phyloP scores from a whole-genome alignment of 345 rosid genomes.

The Sonneratia caseolaris region DNA sequence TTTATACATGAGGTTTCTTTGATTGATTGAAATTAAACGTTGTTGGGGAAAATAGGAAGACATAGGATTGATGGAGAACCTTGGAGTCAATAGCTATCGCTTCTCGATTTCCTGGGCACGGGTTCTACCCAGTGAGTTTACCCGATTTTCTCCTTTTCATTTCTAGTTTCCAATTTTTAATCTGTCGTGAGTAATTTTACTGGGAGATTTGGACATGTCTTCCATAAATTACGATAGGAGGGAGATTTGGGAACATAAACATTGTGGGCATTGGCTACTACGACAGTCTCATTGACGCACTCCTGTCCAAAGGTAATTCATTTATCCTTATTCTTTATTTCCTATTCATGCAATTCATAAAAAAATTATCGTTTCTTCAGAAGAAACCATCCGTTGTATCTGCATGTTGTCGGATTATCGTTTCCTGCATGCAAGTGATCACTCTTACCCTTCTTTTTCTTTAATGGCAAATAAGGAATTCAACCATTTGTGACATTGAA shows the following conservation, averaged over 20 bases:
- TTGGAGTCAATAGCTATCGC: constrained; percentile 60
- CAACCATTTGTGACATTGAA: constrained; percentile 66
- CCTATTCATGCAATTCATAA: not conserved
- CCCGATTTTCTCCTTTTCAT: not conserved
- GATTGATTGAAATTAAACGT: no score
- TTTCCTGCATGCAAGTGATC: no score
- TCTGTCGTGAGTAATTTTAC: not conserved
- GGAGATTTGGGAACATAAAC: constrained; percentile 59
- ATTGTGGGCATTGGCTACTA: constrained; percentile 47
- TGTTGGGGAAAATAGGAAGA: constrained; percentile 38
- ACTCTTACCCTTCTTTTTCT: not conserved
- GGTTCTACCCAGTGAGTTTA: constrained; percentile 56
- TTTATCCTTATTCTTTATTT: not conserved
- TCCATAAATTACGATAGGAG: constrained; percentile 27
- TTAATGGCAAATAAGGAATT: constrained; percentile 39
- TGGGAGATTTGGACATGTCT: no score
- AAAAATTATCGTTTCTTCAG: no score
- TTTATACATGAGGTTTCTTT: no score
- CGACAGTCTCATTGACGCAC: constrained; percentile 46
- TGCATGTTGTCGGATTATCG: no score
- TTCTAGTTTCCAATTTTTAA: not conserved
- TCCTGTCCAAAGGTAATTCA: constrained; percentile 34
- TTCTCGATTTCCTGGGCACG: constrained; percentile 84
- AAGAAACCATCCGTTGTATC: no score
- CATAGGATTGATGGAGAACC: constrained; percentile 38